Evolutionary conservation across 2,329 filamentous ascomycete genomes (phyloP), one percentile per base, ranked within the genome.

Genomic region (Penicillium sp.): DNA sequence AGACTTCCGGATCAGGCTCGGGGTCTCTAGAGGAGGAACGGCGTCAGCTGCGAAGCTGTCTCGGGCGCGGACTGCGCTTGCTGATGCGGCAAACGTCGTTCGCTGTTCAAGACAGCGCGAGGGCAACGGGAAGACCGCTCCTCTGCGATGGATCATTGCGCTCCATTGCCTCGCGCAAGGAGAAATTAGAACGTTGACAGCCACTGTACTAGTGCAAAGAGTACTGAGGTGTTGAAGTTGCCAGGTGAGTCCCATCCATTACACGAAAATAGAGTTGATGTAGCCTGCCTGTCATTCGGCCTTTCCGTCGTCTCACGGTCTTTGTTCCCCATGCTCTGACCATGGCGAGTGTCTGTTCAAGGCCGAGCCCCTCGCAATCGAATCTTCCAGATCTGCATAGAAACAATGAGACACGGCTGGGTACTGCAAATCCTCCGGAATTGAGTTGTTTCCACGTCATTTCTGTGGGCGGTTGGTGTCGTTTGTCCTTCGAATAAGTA

Each of bases 201-300:
- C 23, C 15, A 21, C 20, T 14, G 15, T n/a, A 29, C 25, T n/a
- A n/a, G n/a, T n/a, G n/a, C n/a, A 13, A 14, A 29, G n/a, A 23
- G 5, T 31, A 14, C 33, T 36, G 17, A 32, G 30, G 28, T 26
- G 21, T 40, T 26, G 19, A 34, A 13, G 10, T 30, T 40, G 27
- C 31, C 35, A 38, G 33, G 35, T 18, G 28, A 47, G 33, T 10
- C 23, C 13, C 15, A 15, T 16, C 16, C 15, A 45, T 53, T 53
- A 50, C 48, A 54, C 48, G 17, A 43, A 26, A 44, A 53, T 54
- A 52, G 39, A 52, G 48, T 52, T 53, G 39, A 48, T 45, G 48
- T 51, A 43, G 27, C 35, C 50, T 52, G 42, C 39, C 35, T 43
- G 45, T 40, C 34, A 47, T 54, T 33, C 19, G 45, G 33, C 19